Base-by-base conservation (phyloP, 352 stramenopile genomes). In the Phytophthora podocarpi region DNA sequence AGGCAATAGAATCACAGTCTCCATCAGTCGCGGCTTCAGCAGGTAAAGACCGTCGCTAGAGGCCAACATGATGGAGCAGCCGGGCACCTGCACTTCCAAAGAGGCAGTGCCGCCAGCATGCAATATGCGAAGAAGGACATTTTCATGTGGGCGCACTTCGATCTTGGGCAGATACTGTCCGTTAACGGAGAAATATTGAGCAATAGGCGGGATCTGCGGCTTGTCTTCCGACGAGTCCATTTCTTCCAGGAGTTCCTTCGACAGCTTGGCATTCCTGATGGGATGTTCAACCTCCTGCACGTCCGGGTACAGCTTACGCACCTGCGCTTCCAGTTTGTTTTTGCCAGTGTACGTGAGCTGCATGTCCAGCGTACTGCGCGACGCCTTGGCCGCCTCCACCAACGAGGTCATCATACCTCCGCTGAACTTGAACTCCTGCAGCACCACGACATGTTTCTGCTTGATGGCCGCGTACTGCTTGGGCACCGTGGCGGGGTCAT, bases 121-220 rank as follows among this genome's bases (percentile, higher is more conserved):
- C 37, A 94, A 24, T 34, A 94, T 48, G 0, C 85, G 80, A 24
- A 90, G 77, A 15, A 84, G 48, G 1, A 84, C 59, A 48, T 87
- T 85, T 43, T 88, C 78, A 28, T 76, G 55, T 9, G 78, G 76
- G 6, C 55, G 59, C 10, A 91, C 56, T 42, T 80, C 51, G 26
- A 94, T 77, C 53, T 76, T 86, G 11, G 83, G 82, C 50, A 89
- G 43, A 48, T 82, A 88, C 47, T 87, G 76, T 11, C 85, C 85
- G 49, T 94, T 94, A 7, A 93, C 72, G 0, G 72, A 77, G 50
- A 87, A 87, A 60, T 87, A 94, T 24, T 74, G 70, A 10, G 63
- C 76, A 26, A 89, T 71, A 0, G 69, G 66, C 1, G 80, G 80
- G 8, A 59, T 45, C 15, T 55, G n/a, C 1, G 47, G 45, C 15